A percentile compares a stretch with the other conserved stretches of the same genome.
Evolutionary conservation across 768 basidiomycete species (phyloP).

Genomic region (Russula ochroleuca): DNA sequence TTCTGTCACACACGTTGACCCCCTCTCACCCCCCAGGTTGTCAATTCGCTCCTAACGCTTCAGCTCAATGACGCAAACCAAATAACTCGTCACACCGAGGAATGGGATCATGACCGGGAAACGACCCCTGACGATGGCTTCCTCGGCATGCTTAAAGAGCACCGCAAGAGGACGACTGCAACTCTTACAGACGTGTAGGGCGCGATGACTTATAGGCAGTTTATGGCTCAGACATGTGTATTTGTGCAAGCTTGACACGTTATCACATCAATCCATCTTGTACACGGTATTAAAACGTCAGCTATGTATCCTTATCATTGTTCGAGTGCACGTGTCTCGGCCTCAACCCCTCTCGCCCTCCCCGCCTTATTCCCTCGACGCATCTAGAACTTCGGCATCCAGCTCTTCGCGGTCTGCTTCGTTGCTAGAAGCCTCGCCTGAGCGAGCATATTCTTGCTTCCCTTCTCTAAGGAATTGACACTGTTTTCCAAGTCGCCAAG

Average conservation of each 20-base stretch:
- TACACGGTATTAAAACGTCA: constrained; percentile 4
- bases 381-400: constrained; percentile 51
- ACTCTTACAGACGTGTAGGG: constrained; percentile 35
- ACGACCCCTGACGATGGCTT: constrained; percentile 41
- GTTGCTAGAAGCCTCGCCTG: constrained; percentile 65
- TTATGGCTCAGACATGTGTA: constrained; percentile 4
- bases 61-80: constrained; percentile 39
- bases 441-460: constrained; percentile 59
- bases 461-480: constrained; percentile 60
- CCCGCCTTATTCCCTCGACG: neutral
- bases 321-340: neutral
- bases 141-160: constrained; percentile 43
- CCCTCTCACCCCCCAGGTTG: constrained; percentile 27
- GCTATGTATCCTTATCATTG: constrained; percentile 6
- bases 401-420: constrained; percentile 58
- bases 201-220: constrained; percentile 20
- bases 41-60: constrained; percentile 44
- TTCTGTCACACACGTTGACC: neutral
- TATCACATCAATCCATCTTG: neutral
- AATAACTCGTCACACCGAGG: constrained; percentile 41
- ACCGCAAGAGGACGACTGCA: constrained; percentile 43
- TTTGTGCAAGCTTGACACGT: constrained; percentile 9
- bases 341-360: neutral
- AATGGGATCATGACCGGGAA: constrained; percentile 43
- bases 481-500: constrained; percentile 57